Conservation (phyloP, 2,329 filamentous ascomycete species). For the Xylaria sp. region DNA sequence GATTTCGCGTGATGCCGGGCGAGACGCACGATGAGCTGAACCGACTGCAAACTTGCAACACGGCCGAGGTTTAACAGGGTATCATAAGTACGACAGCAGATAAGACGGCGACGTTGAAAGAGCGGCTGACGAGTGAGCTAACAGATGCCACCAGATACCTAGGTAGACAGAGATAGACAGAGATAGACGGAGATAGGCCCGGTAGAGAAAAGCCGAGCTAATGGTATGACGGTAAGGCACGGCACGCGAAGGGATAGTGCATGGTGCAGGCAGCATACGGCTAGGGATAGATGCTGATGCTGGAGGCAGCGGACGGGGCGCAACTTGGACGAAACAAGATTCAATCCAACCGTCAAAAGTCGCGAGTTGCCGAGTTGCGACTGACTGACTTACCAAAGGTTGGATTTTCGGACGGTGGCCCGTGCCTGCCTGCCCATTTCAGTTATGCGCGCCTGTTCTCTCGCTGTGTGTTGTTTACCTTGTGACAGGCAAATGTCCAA, state of each 20-base stretch:
- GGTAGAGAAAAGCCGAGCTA: neutral
- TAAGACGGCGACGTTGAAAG: too few species aligned
- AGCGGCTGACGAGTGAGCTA: neutral
- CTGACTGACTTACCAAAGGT: neutral
- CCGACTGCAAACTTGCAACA: neutral
- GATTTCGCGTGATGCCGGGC: neutral
- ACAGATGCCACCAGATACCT: neutral
- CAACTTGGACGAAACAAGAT: conserved; percentile 17
- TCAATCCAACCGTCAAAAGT: conserved; percentile 3
- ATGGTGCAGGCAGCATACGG: too few species aligned
- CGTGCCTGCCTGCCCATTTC: conserved; percentile 13
- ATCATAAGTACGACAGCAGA: neutral
- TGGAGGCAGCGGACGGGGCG: too few species aligned
- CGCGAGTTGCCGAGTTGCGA: conserved; percentile 6
- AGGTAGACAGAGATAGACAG: too few species aligned
- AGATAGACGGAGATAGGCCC: too few species aligned
- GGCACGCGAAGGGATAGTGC: neutral
- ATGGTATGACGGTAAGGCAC: neutral
- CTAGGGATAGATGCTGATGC: too few species aligned
- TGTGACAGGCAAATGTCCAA: too few species aligned
- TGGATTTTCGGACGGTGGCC: conserved; percentile 4
- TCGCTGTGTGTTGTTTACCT: too few species aligned
- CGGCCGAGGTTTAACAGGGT: neutral
- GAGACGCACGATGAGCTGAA: conserved; percentile 3
- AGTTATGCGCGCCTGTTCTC: neutral